Evolutionary conservation across 768 basidiomycete genomes (phyloP).

Genomic region (Antrodiella citrinella): DNA sequence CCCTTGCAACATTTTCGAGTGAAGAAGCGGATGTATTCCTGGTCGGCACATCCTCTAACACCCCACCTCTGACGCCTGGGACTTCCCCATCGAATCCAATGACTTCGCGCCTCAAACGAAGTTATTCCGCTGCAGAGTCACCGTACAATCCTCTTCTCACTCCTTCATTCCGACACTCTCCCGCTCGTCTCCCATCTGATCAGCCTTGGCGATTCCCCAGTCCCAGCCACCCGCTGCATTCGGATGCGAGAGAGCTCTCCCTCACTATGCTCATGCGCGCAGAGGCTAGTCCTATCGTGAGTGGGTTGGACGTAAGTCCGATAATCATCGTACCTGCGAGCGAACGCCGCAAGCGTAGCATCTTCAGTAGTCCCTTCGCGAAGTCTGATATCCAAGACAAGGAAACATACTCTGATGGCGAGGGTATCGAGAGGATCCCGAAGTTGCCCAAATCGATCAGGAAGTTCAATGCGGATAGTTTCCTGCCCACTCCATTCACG

Average conservation of each 20-base stretch:
- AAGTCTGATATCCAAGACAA: background rate
- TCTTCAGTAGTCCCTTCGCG: constrained; percentile 28
- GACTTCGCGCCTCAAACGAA: constrained; percentile 10
- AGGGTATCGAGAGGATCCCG: background rate
- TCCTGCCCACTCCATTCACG: constrained; percentile 7
- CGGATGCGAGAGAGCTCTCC: constrained; percentile 52
- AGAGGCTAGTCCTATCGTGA: constrained; percentile 30
- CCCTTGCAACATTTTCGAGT: constrained; percentile 1
- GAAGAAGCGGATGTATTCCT: constrained; percentile 7
- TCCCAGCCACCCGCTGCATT: constrained; percentile 71
- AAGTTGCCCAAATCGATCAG: constrained; percentile 3
- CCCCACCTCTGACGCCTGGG: constrained; percentile 19
- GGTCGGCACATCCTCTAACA: constrained; percentile 10
- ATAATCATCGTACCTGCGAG: constrained; percentile 21
- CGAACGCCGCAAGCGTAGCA: constrained; percentile 29
- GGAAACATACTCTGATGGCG: constrained; percentile 7
- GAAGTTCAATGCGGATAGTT: constrained; percentile 9
- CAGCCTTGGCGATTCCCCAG: constrained; percentile 81
- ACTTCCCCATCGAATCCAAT: constrained; percentile 19
- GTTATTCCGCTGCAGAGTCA: constrained; percentile 42
- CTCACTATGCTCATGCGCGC: constrained; percentile 55
- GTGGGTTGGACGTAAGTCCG: constrained; percentile 28
- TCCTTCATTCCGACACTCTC: constrained; percentile 73
- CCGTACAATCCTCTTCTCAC: constrained; percentile 72
- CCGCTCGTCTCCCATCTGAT: constrained; percentile 64